Evolutionary conservation across 2,329 filamentous ascomycete species (phyloP).

Genomic region (Colletotrichum phormii): DNA sequence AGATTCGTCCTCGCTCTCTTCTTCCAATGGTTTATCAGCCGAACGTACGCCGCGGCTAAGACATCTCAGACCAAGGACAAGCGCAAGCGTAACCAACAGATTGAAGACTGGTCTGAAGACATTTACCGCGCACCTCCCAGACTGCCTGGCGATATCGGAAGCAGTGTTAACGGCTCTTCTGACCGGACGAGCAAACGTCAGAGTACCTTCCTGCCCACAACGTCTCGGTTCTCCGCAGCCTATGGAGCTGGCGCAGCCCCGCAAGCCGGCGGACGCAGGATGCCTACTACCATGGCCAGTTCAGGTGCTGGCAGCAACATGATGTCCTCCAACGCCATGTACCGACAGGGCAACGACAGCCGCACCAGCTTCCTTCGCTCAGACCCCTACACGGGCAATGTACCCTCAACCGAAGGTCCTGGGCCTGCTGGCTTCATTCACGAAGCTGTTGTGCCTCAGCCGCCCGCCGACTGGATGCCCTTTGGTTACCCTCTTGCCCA

Average conservation of each 20-base stretch:
- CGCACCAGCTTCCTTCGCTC: constrained; percentile 73
- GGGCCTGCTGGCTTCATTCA: constrained; percentile 96
- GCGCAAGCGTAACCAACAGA: constrained; percentile 89
- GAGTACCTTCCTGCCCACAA: constrained; percentile 89
- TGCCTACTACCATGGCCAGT: constrained; percentile 94
- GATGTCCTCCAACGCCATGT: constrained; percentile 77
- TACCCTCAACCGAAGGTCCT: constrained; percentile 72
- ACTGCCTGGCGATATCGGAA: constrained; percentile 79
- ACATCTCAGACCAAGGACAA: constrained; percentile 85
- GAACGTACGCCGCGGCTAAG: constrained; percentile 84
- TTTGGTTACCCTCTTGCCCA: constrained; percentile 96
- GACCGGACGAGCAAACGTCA: constrained; percentile 83
- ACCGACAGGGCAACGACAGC: constrained; percentile 74
- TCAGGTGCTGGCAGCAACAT: constrained; percentile 82
- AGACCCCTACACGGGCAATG: constrained; percentile 65
- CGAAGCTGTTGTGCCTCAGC: constrained; percentile 94
- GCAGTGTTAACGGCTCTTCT: constrained; percentile 69
- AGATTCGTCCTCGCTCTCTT: constrained; percentile 90
- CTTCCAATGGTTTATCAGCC: constrained; percentile 97
- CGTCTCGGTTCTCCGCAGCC: constrained; percentile 92
- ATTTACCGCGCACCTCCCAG: constrained; percentile 93
- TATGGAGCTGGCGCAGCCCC: constrained; percentile 77
- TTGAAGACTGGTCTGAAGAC: constrained; percentile 97
- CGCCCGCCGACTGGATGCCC: constrained; percentile 95
- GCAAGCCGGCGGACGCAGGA: constrained; percentile 57